Conservation (phyloP, 23 red algal genomes). For the Chondrus crispus region DNA sequence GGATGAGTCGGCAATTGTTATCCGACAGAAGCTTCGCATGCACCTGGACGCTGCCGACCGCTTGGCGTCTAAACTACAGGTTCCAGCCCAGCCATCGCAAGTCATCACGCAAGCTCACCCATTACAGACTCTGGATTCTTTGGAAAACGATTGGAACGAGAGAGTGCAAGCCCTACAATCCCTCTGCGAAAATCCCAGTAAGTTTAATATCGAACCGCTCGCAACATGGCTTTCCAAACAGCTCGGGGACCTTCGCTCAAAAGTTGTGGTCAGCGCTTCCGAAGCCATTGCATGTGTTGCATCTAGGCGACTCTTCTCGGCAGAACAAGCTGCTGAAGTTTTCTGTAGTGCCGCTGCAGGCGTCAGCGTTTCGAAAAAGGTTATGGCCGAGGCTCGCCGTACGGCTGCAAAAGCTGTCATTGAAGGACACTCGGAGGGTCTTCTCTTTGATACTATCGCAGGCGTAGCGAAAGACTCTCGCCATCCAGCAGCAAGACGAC, state of each 20-base stretch:
- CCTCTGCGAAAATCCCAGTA: background rate
- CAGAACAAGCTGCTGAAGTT: background rate
- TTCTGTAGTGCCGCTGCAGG: background rate
- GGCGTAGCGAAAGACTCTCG: background rate
- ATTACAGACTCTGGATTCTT: background rate
- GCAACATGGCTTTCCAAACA: background rate
- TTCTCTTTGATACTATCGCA: background rate
- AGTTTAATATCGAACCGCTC: background rate
- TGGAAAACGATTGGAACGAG: background rate
- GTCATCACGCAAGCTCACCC: too few species aligned
- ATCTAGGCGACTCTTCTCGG: background rate
- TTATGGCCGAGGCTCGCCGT: conserved; percentile 15
- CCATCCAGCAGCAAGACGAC: background rate
- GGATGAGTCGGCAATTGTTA: background rate
- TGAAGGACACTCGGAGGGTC: background rate
- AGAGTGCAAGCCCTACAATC: background rate
- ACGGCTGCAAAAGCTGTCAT: background rate
- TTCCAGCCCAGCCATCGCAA: too few species aligned
- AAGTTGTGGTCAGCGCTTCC: background rate
- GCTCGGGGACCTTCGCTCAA: background rate
- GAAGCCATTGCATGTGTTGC: background rate
- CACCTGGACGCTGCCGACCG: conserved; percentile 40
- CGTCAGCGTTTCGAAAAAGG: conserved; percentile 17
- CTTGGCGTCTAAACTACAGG: background rate
- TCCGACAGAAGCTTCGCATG: background rate